These are phyloP conservation scores for Marsdenia floribunda DNA, from an alignment of 257 asterid genomes.

Conservation along the genomic window DNA sequence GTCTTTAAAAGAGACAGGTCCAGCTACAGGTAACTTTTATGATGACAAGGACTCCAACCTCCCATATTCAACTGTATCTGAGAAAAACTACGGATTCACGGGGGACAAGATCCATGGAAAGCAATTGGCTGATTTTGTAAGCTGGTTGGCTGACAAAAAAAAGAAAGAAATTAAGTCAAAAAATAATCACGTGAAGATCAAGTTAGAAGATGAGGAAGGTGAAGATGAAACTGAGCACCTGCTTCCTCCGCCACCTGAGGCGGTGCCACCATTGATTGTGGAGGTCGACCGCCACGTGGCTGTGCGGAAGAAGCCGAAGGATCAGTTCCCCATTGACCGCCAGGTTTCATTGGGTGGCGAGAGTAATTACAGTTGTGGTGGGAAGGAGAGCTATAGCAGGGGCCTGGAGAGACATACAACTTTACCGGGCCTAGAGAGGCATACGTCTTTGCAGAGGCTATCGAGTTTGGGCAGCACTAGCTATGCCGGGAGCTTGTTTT, in stretches of 20 bases:
- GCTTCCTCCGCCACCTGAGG: conserved; percentile 32
- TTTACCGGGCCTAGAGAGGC: conserved; percentile 57
- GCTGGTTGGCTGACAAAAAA: conserved; percentile 60
- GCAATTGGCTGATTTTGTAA: conserved; percentile 52
- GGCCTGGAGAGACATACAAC: conserved; percentile 46
- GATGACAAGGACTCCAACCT: neutral
- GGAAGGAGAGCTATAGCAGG: conserved; percentile 27
- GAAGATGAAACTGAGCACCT: conserved; percentile 40
- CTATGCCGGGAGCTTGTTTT: conserved; percentile 71
- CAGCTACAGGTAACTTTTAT: conserved; percentile 3
- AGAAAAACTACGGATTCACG: conserved; percentile 36
- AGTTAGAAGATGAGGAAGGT: conserved; percentile 31
- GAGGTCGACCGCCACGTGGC: conserved; percentile 16
- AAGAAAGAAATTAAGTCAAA: conserved; percentile 29
- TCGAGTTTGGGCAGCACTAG: conserved; percentile 75
- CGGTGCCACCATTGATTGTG: conserved; percentile 29
- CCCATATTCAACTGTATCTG: conserved; percentile 17
- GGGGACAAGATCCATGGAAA: conserved; percentile 67
- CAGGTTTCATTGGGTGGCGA: conserved; percentile 23
- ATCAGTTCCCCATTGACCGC: conserved; percentile 15
- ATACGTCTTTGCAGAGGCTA: conserved; percentile 54
- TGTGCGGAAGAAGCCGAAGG: conserved; percentile 15
- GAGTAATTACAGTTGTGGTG: conserved; percentile 31
- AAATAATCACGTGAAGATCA: conserved; percentile 43
- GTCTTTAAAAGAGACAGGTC: conserved; percentile 17